Evolutionary conservation across 331 rosid species (phyloP).

Genomic region (Erythrophleum ivorense): DNA sequence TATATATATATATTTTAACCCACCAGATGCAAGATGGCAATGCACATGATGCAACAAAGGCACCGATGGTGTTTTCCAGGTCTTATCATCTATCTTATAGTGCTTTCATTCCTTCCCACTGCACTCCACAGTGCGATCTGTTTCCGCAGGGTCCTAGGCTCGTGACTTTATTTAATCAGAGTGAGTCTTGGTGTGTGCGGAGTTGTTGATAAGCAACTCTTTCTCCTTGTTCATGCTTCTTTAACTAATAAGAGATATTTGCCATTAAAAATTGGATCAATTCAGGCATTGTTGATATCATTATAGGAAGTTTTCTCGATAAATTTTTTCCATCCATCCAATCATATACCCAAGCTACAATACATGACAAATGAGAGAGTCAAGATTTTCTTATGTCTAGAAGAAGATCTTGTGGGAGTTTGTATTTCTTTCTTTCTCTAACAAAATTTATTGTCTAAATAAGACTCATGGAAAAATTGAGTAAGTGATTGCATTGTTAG

Average conservation of each 20-base stretch:
- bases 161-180: background rate
- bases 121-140: background rate
- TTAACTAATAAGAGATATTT: background rate
- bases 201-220: background rate
- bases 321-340: background rate
- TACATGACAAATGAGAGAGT: background rate
- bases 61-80: background rate
- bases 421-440: too few species aligned
- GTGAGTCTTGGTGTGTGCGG: background rate
- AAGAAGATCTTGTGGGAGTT: too few species aligned
- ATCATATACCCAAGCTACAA: background rate
- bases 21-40: background rate
- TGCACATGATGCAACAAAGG: constrained; percentile 12
- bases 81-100: background rate
- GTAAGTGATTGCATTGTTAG: background rate
- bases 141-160: background rate
- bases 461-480: too few species aligned
- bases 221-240: background rate
- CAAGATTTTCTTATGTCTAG: too few species aligned
- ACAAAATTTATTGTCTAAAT: too few species aligned
- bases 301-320: background rate
- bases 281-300: background rate
- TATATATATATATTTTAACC: background rate
- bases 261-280: background rate
- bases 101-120: background rate